Percentiles rank a stretch among this genome's conserved stretches.
phyloP scores from a whole-genome alignment of 2,329 filamentous ascomycete genomes.

The Cytospora piceae region DNA sequence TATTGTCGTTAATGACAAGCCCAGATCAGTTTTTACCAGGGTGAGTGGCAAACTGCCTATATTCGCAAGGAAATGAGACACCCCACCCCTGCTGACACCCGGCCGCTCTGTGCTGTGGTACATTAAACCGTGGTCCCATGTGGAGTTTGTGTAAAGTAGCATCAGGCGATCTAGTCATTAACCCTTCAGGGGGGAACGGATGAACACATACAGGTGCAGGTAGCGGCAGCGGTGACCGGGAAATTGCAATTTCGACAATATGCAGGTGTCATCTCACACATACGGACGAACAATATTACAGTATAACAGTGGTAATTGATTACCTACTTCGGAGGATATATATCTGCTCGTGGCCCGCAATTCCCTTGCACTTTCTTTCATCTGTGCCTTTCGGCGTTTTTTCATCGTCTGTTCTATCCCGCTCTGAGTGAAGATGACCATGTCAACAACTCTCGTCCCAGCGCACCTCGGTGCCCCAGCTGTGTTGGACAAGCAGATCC shows the following conservation, averaged over 20 bases:
- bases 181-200: not conserved
- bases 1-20: too few species aligned
- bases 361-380: not conserved
- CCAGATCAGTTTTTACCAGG: too few species aligned
- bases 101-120: too few species aligned
- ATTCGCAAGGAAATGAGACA: too few species aligned
- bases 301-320: not conserved
- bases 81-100: too few species aligned
- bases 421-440: not conserved
- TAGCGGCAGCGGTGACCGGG: not conserved
- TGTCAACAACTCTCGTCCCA: not conserved
- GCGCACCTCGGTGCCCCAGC: not conserved
- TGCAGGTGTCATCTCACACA: not conserved
- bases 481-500: slow-evolving; percentile 17
- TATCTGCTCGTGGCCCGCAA: not conserved
- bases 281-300: not conserved
- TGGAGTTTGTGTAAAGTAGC: not conserved
- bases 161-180: not conserved
- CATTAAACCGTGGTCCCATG: not conserved
- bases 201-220: not conserved
- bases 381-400: not conserved
- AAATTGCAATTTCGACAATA: not conserved
- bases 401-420: not conserved
- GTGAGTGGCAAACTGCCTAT: too few species aligned
- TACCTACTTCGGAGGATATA: not conserved